phyloP scores from a whole-genome alignment of 2,329 filamentous ascomycete genomes.

The Calonectria montana region DNA sequence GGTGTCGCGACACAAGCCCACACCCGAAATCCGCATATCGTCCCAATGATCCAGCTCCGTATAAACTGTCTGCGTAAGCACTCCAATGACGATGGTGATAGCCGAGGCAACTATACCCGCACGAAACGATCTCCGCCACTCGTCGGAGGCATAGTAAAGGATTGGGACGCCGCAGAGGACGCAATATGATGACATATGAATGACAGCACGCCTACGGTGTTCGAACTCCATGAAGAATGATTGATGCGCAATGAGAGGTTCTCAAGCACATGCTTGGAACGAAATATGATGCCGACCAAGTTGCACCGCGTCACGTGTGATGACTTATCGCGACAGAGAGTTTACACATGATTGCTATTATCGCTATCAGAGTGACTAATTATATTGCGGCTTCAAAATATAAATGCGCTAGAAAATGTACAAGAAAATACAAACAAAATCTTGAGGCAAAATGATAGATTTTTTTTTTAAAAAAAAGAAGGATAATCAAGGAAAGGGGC shows the following conservation, averaged over 20 bases:
- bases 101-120: neutral
- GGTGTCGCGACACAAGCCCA: neutral
- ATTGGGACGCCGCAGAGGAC: neutral
- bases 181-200: neutral
- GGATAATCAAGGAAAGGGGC: too few species aligned
- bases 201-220: neutral
- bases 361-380: neutral
- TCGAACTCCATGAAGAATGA: neutral
- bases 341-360: neutral
- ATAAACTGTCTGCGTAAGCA: neutral
- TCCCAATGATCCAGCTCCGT: neutral
- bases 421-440: neutral
- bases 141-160: neutral
- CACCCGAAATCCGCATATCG: neutral
- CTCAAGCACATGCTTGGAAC: neutral
- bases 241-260: neutral
- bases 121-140: neutral
- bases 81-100: neutral
- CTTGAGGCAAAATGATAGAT: neutral
- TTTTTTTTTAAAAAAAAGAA: too few species aligned
- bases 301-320: neutral
- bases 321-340: neutral
- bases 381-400: neutral
- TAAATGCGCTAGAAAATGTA: neutral
- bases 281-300: neutral